Evolutionary conservation across 805 yeast species (phyloP).

Genomic region (Candida takata): DNA sequence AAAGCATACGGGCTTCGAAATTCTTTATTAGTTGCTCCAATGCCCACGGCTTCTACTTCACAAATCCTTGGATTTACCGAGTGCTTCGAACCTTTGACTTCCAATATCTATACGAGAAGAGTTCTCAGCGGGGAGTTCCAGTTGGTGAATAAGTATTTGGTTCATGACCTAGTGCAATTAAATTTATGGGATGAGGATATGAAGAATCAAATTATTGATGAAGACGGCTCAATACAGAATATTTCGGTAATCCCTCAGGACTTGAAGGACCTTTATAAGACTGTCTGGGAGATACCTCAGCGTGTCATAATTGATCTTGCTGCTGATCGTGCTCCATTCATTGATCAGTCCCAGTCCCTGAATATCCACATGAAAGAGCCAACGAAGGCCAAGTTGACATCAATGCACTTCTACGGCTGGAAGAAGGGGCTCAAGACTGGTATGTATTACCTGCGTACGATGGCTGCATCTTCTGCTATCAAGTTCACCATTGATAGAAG

Average conservation of each 20-base stretch:
- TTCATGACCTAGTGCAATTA: conserved; percentile 72
- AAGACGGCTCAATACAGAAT: conserved; percentile 81
- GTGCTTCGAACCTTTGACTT: conserved; percentile 94
- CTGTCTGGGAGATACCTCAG: conserved; percentile 88
- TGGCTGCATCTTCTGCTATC: conserved; percentile 95
- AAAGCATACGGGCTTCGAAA: conserved; percentile 69
- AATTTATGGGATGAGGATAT: conserved; percentile 78
- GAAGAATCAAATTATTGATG: conserved; percentile 68
- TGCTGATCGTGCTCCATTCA: conserved; percentile 86
- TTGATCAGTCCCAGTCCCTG: conserved; percentile 90
- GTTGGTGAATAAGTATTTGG: conserved; percentile 79
- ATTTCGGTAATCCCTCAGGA: conserved; percentile 69
- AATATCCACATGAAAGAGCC: conserved; percentile 85
- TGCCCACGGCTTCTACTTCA: conserved; percentile 99
- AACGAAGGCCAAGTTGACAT: conserved; percentile 92
- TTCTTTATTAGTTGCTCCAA: conserved; percentile 85
- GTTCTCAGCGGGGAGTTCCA: conserved; percentile 93
- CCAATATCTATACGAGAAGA: conserved; percentile 88
- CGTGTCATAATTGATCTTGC: conserved; percentile 64
- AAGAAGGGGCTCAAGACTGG: conserved; percentile 97
- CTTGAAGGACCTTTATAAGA: conserved; percentile 62
- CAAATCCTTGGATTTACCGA: conserved; percentile 92
- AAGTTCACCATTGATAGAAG: conserved; percentile 69
- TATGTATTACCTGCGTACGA: conserved; percentile 95
- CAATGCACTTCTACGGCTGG: conserved; percentile 99